Evolutionary conservation across 768 basidiomycete genomes (phyloP), one percentile per base, ranked within the genome.

Genomic region (Cubamyces lactineus): DNA sequence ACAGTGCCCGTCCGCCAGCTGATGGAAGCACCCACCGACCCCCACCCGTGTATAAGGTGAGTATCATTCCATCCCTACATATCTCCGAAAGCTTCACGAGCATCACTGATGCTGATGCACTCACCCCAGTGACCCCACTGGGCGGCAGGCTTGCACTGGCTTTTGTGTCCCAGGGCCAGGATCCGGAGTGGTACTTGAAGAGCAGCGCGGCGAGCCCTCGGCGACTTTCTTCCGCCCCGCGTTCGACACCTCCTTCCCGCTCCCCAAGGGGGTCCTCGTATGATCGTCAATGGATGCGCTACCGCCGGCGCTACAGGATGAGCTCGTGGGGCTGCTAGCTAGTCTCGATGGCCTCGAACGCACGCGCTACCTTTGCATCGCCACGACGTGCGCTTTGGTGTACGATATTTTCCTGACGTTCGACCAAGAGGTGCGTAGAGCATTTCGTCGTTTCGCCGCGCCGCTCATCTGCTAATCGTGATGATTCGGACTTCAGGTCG

Each of bases 381-480:
- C 65, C n/a, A 28, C 60, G 26, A 53, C 54, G 21, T 52, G 47
- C 21, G 50, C 17, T 13, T 17, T 57, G 34, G 19, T 60, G 34
- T 66, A 66, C 40, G 62, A 66, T 52, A 43, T 57, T 23, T 38
- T 57, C 16, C 38, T 66, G 49, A 66, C 65, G 7, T 54, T 66
- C 47, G 49, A 52, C 39, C 43, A 63, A 17, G 65, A 66, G 61
- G 65, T 66, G 34, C 21, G 61, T 63, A 4, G 12, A 13, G 8
- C 16, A 2, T 19, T 13, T 21, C 23, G 34, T 15, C 19, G 15
- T 17, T 17, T 15, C 21, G 11, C 2, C 13, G 23, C 3, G 23
- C 21, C n/a, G 2, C 5, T 11, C 17, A 46, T 19, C 45, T 19
- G 41, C 12, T n/a, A 2, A 46, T n/a, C 19, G 43, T 23, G 23